Base-by-base conservation (phyloP, 345 rosid genomes). In the Dimocarpus longan region DNA sequence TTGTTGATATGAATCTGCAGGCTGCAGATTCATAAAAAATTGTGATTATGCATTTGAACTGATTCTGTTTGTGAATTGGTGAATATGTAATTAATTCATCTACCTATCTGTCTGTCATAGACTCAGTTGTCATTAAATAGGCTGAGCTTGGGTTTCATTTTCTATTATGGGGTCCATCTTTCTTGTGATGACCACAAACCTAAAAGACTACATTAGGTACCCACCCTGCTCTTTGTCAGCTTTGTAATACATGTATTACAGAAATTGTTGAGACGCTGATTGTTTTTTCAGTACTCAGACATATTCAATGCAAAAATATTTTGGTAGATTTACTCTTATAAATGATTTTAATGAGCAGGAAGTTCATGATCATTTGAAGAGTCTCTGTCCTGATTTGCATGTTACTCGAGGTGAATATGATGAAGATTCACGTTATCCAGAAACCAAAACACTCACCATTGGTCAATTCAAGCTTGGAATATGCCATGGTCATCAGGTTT, bases 401-500 rank as follows among this genome's bases (percentile, higher is more conserved):
- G 59, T 85, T 67, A 63, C 85, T 52, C 79, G 85, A 78, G 87
- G 87, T 66, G 87, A 85, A 75, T 85, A 80, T 70, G 87, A 85
- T 70, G 84, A 85, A 78, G 87, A 82, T 65, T 46, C 77, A 24
- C 81, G 76, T 21, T 85, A 80, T 74, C 87, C 85, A 50, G 87
- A 85, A 80, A 85, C 87, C 10, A 77, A 85, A 69, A 80, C 80
- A 57, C 80, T 85, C 65, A 80, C 85, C 21, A 80, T 85, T 77
- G 87, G 87, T 54, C 87, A 85, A 62, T 82, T 85, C 75, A 85
- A 82, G 82, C 76, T 85, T 43, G 87, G 87, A 71, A 32, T 85
- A 5, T 85, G 85, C 80, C 87, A 85, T 65, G 87, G 87, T 65
- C 87, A 85, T 74, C 87, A 85, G 87, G 87, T 85, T 77, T 70